phyloP scores from a whole-genome alignment of 768 basidiomycete species.

The Russula emetica region DNA sequence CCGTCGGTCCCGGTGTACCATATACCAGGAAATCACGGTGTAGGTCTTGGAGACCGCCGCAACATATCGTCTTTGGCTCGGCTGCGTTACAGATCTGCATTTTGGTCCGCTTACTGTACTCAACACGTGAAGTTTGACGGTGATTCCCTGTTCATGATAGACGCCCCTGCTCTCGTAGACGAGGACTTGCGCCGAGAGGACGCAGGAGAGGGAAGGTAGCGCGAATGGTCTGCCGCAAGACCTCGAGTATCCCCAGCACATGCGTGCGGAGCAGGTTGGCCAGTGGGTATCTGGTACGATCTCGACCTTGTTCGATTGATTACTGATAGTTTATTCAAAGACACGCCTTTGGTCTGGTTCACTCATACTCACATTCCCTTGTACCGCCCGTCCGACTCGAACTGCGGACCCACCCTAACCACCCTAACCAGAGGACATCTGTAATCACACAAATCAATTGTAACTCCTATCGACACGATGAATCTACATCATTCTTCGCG shows the following conservation, averaged over 20 bases:
- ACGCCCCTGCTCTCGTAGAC: slow-evolving; percentile 69
- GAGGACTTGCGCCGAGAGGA: slow-evolving; percentile 56
- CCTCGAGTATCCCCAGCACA: slow-evolving; percentile 10
- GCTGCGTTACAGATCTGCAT: slow-evolving; percentile 66
- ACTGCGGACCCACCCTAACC: slow-evolving; percentile 86
- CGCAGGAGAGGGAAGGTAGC: slow-evolving; percentile 37
- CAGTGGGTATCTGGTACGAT: not conserved
- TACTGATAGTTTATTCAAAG: not conserved
- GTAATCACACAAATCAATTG: no score
- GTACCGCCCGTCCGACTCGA: slow-evolving; percentile 57
- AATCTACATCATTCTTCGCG: no score
- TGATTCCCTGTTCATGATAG: slow-evolving; percentile 67
- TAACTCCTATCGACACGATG: no score
- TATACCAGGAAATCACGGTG: slow-evolving; percentile 89
- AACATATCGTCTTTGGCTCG: slow-evolving; percentile 31
- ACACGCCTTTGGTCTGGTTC: slow-evolving; percentile 37
- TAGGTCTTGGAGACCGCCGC: slow-evolving; percentile 43
- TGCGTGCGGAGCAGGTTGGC: not conserved
- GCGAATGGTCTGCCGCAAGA: slow-evolving; percentile 42
- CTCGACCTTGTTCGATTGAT: slow-evolving; percentile 33
- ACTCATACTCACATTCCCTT: slow-evolving; percentile 95
- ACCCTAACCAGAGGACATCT: no score
- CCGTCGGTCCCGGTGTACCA: slow-evolving; percentile 54
- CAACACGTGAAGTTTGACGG: slow-evolving; percentile 59
- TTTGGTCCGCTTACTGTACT: slow-evolving; percentile 74